phyloP scores from a whole-genome alignment of 1,139 yeast species.

The Yarrowia galli region DNA sequence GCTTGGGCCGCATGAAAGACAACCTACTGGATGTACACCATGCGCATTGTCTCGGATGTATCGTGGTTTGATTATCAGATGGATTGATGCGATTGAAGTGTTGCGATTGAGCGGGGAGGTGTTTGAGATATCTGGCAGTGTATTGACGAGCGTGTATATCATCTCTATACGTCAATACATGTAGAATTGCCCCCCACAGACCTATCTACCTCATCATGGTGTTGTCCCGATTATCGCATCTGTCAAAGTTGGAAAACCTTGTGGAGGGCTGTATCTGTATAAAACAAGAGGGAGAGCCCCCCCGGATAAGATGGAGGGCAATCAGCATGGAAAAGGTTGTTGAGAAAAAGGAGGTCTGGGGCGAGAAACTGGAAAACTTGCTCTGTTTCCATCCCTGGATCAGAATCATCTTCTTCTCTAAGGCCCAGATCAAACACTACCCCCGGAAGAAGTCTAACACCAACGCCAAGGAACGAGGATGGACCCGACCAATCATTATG shows the following conservation, averaged over 20 bases:
- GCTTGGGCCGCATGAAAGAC: neutral
- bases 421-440: conserved; percentile 24
- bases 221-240: neutral
- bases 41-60: too few species aligned
- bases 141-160: too few species aligned
- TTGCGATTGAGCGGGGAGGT: too few species aligned
- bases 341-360: neutral
- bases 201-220: too few species aligned
- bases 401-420: conserved; percentile 3
- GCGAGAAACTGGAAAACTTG: neutral
- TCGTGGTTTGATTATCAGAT: neutral
- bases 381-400: conserved; percentile 25
- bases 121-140: too few species aligned
- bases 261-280: neutral
- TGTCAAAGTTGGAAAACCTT: neutral
- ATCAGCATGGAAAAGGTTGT: neutral
- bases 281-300: neutral
- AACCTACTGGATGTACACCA: neutral
- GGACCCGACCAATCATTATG: conserved; percentile 1
- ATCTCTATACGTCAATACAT: too few species aligned
- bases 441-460: neutral
- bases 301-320: neutral
- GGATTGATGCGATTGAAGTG: neutral
- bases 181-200: too few species aligned
- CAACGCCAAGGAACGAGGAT: conserved; percentile 31